Evolutionary conservation across 176 grass and related monocot species (phyloP).

Genomic region (Oryza rufipogon): DNA sequence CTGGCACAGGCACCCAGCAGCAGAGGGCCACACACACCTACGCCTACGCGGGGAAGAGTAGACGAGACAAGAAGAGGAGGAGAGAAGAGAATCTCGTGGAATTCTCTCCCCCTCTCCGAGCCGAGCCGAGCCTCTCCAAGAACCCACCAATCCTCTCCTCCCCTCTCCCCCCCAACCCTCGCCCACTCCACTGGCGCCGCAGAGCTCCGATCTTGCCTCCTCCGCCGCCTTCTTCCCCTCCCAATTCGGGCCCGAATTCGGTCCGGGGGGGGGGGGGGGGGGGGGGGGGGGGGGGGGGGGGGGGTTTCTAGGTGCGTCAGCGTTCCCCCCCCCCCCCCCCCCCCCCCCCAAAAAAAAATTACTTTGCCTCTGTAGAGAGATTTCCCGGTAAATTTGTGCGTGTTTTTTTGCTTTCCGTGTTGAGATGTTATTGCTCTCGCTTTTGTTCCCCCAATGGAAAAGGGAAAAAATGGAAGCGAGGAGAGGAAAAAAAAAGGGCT

Average conservation of each 20-base stretch:
- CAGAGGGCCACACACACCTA: background rate
- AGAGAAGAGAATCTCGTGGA: slow-evolving; percentile 36
- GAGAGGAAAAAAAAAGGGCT: background rate
- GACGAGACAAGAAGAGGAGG: background rate
- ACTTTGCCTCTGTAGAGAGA: background rate
- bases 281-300: too few relatives aligned
- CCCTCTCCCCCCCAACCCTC: background rate
- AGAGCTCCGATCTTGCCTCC: slow-evolving; percentile 30
- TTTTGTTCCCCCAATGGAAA: background rate
- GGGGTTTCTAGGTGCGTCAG: background rate
- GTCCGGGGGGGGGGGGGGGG: background rate
- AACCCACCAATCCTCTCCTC: slow-evolving; percentile 16
- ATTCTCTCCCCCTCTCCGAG: slow-evolving; percentile 21
- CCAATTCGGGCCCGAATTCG: slow-evolving; percentile 2
- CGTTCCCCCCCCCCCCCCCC: background rate
- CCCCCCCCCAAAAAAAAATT: background rate
- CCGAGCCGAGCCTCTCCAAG: background rate
- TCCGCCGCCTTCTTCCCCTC: too few relatives aligned
- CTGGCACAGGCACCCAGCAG: too few relatives aligned
- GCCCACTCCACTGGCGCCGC: background rate
- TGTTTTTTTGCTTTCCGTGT: background rate
- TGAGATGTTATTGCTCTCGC: background rate
- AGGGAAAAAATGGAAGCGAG: background rate
- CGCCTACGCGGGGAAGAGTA: background rate
- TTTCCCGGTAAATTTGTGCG: background rate